These are phyloP conservation scores for Chrysoporthe puriensis DNA, from an alignment of 2,329 filamentous ascomycete species.

Conservation along the genomic window DNA sequence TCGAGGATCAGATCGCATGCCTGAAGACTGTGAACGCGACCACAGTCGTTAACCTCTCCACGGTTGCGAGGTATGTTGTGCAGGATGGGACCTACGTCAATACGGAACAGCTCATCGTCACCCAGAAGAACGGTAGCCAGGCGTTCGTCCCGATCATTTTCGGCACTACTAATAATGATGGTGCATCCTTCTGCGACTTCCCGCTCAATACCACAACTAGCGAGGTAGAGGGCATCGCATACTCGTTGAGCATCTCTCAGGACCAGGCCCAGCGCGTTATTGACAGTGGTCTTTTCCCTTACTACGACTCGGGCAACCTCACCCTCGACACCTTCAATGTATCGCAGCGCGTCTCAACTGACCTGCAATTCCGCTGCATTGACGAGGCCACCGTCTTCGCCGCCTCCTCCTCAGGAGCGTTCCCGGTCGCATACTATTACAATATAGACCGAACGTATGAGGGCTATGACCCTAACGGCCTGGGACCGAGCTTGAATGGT, in stretches of 20 bases:
- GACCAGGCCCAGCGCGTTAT: conserved; percentile 46
- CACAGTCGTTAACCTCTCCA: conserved; percentile 41
- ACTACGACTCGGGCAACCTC: conserved; percentile 51
- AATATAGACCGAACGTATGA: conserved; percentile 22
- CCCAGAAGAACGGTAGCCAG: conserved; percentile 46
- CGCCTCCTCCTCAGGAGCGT: conserved; percentile 31
- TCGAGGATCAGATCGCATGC: conserved; percentile 50
- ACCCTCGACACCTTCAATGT: conserved; percentile 60
- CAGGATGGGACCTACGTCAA: conserved; percentile 57
- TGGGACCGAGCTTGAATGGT: conserved; percentile 19
- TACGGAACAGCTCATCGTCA: conserved; percentile 50
- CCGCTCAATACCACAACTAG: conserved; percentile 47
- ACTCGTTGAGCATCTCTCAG: conserved; percentile 49
- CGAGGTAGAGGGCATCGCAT: conserved; percentile 46
- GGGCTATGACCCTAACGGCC: conserved; percentile 21
- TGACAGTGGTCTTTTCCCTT: conserved; percentile 52
- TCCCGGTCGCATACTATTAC: conserved; percentile 27
- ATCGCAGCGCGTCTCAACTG: conserved; percentile 54
- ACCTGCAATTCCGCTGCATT: conserved; percentile 58
- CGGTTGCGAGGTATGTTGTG: conserved; percentile 55
- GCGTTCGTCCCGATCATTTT: conserved; percentile 57
- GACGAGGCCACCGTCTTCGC: conserved; percentile 59
- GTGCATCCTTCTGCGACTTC: conserved; percentile 53
- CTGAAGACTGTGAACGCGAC: conserved; percentile 46
- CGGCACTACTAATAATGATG: conserved; percentile 52